Base-by-base conservation (phyloP, 2,329 filamentous ascomycete species). In the Podosphaera aphanis region DNA sequence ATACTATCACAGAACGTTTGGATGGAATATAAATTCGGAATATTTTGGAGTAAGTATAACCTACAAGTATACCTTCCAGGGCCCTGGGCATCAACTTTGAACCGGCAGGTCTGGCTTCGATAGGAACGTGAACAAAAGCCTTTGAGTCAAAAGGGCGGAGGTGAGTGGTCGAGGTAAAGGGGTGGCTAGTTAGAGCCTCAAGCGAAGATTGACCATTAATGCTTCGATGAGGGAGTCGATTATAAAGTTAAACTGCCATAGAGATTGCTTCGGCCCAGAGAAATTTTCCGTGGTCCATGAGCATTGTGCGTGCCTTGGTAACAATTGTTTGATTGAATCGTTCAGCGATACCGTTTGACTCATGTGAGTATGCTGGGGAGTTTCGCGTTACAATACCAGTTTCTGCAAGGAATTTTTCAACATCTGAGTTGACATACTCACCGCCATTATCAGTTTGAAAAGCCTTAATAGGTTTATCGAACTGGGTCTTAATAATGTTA, bases 11-110 rank as follows among this genome's bases (percentile, higher is more conserved):
- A n/a, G 41, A 43, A 31, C 41, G 11, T 43, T 31, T 31, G 15
- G 41, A 43, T 33, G 25, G 25, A 20, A 43, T 43, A 43, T 43
- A 43, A 33, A 31, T 41, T 8, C 41, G 25, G 25, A 43, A 43
- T 8, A 43, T 43, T 8, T 33, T 43, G 19, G 23, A 43, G 16
- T 43, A 16, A 18, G 25, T 43, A 18, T 19, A 43, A 33, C 41
- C 41, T 33, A 43, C 41, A 15, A 43, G 41, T 18, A 5, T 33
- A 43, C 13, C 41, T 18, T 43, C 27, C 23, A 31, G 31, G 11
- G 41, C 41, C 19, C 41, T 31, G 13, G 41, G 41, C 27, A 29
- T 20, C 27, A 31, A 20, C 11, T 43, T 43, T 19, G 41, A 43
- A 13, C 41, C 41, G 25, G n/a, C 19, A 2, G 25, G 41, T 43